Conservation (phyloP, 1,139 yeast genomes). For the Yamadazyma epiphylla region DNA sequence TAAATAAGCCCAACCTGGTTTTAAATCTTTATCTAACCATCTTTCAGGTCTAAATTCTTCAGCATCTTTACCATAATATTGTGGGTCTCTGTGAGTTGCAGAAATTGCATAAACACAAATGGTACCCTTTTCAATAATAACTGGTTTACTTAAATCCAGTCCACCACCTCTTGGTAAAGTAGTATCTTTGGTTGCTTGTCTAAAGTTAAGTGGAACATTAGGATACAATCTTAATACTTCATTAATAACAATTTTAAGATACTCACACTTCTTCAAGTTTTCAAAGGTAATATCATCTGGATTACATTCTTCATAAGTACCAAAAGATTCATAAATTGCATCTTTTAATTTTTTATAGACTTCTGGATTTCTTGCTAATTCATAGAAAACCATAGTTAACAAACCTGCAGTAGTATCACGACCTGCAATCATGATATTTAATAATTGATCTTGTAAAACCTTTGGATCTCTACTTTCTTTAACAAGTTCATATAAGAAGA, state of each 20-base stretch:
- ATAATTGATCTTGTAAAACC: constrained; percentile 24
- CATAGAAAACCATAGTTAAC: constrained; percentile 23
- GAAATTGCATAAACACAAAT: constrained; percentile 41
- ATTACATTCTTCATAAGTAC: constrained; percentile 15
- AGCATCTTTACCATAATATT: constrained; percentile 48
- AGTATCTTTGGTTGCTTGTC: constrained; percentile 43
- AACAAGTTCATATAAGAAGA: constrained; percentile 26
- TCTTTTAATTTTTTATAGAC: constrained; percentile 20
- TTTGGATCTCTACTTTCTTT: constrained; percentile 23
- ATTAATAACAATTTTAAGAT: constrained; percentile 43
- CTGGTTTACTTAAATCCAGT: constrained; percentile 34
- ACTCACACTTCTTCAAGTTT: constrained; percentile 40
- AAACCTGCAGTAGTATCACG: constrained; percentile 31
- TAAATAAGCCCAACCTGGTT: constrained; percentile 49
- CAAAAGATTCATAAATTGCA: constrained; percentile 19
- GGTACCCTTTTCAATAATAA: constrained; percentile 45
- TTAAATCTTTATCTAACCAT: constrained; percentile 34
- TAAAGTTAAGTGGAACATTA: constrained; percentile 50
- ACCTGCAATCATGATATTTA: constrained; percentile 31
- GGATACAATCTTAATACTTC: constrained; percentile 55
- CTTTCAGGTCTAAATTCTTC: constrained; percentile 47
- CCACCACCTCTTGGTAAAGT: constrained; percentile 56
- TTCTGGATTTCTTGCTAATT: constrained; percentile 20
- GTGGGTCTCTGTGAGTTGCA: constrained; percentile 42
- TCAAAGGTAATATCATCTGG: constrained; percentile 39